These are phyloP conservation scores for Porcisia deanei DNA, from an alignment of 208 protist genomes.

Conservation along the genomic window DNA sequence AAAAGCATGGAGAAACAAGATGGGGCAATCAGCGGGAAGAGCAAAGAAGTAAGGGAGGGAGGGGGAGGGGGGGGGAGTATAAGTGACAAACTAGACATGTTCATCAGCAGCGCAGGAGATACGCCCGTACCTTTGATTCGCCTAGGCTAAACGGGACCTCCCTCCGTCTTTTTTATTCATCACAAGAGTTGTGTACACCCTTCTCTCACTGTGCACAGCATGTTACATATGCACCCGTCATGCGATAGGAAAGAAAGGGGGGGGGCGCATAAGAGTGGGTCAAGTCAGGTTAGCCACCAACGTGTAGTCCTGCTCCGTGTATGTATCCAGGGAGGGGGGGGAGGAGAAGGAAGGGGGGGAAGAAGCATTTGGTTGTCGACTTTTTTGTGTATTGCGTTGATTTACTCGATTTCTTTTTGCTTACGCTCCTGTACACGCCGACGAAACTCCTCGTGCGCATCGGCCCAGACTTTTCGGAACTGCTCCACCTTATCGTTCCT, in stretches of 20 bases:
- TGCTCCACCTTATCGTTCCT: constrained; percentile 18
- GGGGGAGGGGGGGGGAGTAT: not conserved
- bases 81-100: not conserved
- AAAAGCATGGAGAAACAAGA: not conserved
- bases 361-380: not conserved
- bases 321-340: too few species aligned
- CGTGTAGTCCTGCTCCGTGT: too few species aligned
- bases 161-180: not conserved
- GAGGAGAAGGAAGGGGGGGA: too few species aligned
- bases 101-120: too few species aligned
- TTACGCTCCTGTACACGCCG: constrained; percentile 44
- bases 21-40: too few species aligned
- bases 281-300: too few species aligned
- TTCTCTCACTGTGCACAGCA: too few species aligned
- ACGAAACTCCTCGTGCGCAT: constrained; percentile 73
- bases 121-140: not conserved
- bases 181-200: not conserved
- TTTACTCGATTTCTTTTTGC: not conserved
- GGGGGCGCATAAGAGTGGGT: too few species aligned
- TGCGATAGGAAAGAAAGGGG: too few species aligned
- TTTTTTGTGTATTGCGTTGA: not conserved
- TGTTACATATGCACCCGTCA: too few species aligned
- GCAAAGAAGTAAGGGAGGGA: too few species aligned
- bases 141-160: not conserved
- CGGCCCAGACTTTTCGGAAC: constrained; percentile 63